Evolutionary conservation across 345 rosid genomes (phyloP).

Genomic region (Euphorbia lathyris): DNA sequence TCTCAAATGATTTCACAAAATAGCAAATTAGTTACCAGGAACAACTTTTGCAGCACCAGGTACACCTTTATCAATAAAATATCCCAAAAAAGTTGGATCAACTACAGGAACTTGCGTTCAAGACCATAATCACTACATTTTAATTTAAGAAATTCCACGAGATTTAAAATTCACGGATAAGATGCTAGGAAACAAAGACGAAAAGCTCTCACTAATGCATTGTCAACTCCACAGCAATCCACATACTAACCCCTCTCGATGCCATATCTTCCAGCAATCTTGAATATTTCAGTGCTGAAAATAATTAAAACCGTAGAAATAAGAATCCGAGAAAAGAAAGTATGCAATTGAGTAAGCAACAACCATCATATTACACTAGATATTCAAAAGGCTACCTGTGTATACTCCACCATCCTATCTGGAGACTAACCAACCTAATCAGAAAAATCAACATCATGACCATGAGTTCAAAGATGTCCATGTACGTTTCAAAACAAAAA

Average conservation of each 20-base stretch:
- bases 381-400: conserved; percentile 47
- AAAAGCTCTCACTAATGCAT: conserved; percentile 61
- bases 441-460: conserved; percentile 22
- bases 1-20: too few species aligned
- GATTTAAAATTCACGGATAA: neutral
- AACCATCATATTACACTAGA: conserved; percentile 11
- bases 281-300: conserved; percentile 75
- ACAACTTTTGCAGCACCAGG: conserved; percentile 97
- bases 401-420: conserved; percentile 98
- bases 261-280: conserved; percentile 89
- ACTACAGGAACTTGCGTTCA: conserved; percentile 86
- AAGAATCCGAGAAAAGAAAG: conserved; percentile 18
- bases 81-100: conserved; percentile 94
- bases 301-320: conserved; percentile 15
- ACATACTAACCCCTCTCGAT: conserved; percentile 71
- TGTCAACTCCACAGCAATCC: conserved; percentile 96
- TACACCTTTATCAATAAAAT: conserved; percentile 88
- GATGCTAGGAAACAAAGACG: conserved; percentile 11
- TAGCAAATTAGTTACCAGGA: conserved; percentile 47
- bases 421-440: conserved; percentile 92
- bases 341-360: conserved; percentile 7
- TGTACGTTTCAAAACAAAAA: conserved; percentile 2
- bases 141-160: conserved; percentile 21
- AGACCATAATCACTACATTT: conserved; percentile 32
- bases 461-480: conserved; percentile 6